phyloP scores from a whole-genome alignment of 352 stramenopile species.

The Elongisporangium undulatum region DNA sequence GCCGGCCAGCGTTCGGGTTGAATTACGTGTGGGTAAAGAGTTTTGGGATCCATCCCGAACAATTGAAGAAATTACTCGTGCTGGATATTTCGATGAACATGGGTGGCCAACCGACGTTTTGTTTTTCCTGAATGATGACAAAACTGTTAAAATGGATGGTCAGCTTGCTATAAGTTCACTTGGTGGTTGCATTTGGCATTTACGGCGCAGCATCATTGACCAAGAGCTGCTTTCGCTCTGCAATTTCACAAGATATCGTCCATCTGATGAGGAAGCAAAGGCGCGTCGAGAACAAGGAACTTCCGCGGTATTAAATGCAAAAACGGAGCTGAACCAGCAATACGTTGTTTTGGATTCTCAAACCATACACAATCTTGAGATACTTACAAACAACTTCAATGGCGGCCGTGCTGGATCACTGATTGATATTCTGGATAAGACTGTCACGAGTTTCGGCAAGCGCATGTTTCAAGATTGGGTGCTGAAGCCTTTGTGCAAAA shows the following conservation, averaged over 20 bases:
- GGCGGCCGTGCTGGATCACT: conserved; percentile 89
- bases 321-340: conserved; percentile 64
- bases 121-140: conserved; percentile 66
- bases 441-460: conserved; percentile 92
- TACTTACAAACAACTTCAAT: conserved; percentile 90
- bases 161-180: conserved; percentile 66
- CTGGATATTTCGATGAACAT: conserved; percentile 84
- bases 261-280: conserved; percentile 60
- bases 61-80: conserved; percentile 86
- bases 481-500: conserved; percentile 93
- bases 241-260: conserved; percentile 78
- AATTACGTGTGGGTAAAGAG: conserved; percentile 59
- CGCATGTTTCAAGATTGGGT: conserved; percentile 97
- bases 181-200: conserved; percentile 74
- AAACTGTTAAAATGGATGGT: conserved; percentile 51
- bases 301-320: conserved; percentile 16
- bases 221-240: conserved; percentile 74
- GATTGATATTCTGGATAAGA: conserved; percentile 89
- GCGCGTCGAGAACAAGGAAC: conserved; percentile 11
- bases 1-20: conserved; percentile 52
- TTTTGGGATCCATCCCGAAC: conserved; percentile 92
- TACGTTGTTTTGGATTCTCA: conserved; percentile 95
- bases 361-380: conserved; percentile 97
- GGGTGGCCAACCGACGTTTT: conserved; percentile 60
- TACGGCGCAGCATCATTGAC: conserved; percentile 79